Conservation (phyloP, 2,329 filamentous ascomycete genomes). For the Botryosphaeria agaves region DNA sequence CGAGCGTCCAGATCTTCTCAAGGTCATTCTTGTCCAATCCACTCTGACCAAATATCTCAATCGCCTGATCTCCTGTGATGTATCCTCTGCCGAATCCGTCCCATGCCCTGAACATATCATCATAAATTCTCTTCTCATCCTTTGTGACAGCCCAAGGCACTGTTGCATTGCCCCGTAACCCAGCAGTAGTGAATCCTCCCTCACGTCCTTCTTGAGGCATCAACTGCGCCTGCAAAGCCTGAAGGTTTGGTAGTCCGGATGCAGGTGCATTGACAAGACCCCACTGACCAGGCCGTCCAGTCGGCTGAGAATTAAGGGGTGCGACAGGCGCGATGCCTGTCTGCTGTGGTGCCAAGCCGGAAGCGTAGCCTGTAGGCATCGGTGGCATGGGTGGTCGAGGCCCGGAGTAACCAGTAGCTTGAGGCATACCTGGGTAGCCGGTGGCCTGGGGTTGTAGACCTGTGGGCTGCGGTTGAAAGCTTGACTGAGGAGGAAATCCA, state of each 20-base stretch:
- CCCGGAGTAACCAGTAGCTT: conserved; percentile 65
- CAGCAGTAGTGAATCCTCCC: conserved; percentile 68
- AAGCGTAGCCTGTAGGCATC: conserved; percentile 63
- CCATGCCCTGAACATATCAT: conserved; percentile 89
- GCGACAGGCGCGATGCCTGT: conserved; percentile 47
- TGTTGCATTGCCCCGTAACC: conserved; percentile 80
- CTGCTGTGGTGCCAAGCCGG: conserved; percentile 39
- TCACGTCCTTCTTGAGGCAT: conserved; percentile 95
- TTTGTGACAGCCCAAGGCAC: conserved; percentile 99
- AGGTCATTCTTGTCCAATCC: conserved; percentile 80
- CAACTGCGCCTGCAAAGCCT: conserved; percentile 80
- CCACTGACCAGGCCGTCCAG: conserved; percentile 87
- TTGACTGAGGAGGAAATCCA: conserved; percentile 22
- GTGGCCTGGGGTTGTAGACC: conserved; percentile 42
- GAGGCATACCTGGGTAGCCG: conserved; percentile 45
- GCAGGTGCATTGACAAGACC: conserved; percentile 92
- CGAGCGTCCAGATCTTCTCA: conserved; percentile 85
- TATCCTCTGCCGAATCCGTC: conserved; percentile 87
- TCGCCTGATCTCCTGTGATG: conserved; percentile 79
- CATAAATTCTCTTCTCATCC: conserved; percentile 94
- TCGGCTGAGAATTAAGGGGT: conserved; percentile 78
- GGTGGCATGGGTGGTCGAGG: conserved; percentile 63
- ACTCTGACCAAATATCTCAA: conserved; percentile 95
- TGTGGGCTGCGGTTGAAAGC: conserved; percentile 31
- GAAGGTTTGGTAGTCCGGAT: conserved; percentile 80